These are phyloP conservation scores for Puccinia polysora DNA, from an alignment of 1,284 basidiomycete genomes.

Conservation along the genomic window DNA sequence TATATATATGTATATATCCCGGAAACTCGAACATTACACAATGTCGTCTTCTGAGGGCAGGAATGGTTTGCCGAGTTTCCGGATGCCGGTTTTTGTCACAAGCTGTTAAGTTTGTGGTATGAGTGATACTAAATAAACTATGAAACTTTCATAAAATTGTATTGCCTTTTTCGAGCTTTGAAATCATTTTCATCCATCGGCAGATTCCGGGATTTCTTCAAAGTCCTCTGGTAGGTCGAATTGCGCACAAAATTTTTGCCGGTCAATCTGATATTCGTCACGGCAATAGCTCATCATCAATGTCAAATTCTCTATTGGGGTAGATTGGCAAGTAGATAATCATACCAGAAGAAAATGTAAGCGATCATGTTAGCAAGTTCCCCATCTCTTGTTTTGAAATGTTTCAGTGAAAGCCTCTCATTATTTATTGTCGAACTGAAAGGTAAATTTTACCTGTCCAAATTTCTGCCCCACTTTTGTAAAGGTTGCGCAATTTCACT, in stretches of 20 bases:
- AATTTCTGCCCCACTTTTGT: slow-evolving; percentile 34
- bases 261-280: slow-evolving; percentile 31
- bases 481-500: slow-evolving; percentile 29
- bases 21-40: no score
- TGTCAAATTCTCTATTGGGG: slow-evolving; percentile 14
- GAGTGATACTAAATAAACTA: no score
- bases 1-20: no score
- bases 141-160: no score
- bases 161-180: no score
- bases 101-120: no score
- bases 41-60: no score
- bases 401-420: no score
- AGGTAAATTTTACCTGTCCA: slow-evolving; percentile 31
- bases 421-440: no score
- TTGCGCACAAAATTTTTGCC: slow-evolving; percentile 15
- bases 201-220: slow-evolving; percentile 25
- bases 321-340: not conserved
- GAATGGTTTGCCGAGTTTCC: no score
- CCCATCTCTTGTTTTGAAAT: not conserved
- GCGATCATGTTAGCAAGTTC: not conserved
- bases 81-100: no score
- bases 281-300: slow-evolving; percentile 30
- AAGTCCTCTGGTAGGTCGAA: slow-evolving; percentile 24
- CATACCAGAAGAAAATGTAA: not conserved
- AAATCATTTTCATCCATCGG: no score